These are phyloP conservation scores for Cephaloascus albidus DNA, from an alignment of 805 yeast genomes.

Conservation along the genomic window DNA sequence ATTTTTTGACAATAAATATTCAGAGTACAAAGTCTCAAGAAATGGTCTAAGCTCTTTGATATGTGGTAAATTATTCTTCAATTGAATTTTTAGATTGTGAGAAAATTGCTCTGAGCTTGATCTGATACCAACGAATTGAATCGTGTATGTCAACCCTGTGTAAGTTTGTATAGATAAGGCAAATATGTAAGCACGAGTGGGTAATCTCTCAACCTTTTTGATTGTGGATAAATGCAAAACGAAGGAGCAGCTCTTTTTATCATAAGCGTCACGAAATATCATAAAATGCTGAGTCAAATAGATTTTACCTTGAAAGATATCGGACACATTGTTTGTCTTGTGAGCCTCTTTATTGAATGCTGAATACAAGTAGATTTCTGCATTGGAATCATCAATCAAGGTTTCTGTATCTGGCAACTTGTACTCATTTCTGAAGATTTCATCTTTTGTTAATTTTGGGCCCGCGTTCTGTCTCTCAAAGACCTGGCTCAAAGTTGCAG, in stretches of 20 bases:
- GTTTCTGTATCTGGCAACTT: constrained; percentile 64
- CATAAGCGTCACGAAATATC: constrained; percentile 65
- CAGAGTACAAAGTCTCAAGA: constrained; percentile 72
- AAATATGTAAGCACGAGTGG: constrained; percentile 66
- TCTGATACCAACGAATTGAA: constrained; percentile 73
- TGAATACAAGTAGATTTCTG: constrained; percentile 34
- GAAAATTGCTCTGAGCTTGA: constrained; percentile 79
- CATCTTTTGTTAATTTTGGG: constrained; percentile 52
- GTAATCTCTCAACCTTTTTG: constrained; percentile 79
- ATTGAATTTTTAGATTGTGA: constrained; percentile 46
- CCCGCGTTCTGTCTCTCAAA: constrained; percentile 26
- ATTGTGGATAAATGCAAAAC: constrained; percentile 68
- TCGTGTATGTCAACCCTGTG: constrained; percentile 49
- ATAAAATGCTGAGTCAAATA: constrained; percentile 68
- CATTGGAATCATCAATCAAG: constrained; percentile 56
- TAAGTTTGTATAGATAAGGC: constrained; percentile 67
- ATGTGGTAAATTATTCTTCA: constrained; percentile 54
- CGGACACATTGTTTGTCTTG: constrained; percentile 5
- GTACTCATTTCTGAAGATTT: constrained; percentile 57
- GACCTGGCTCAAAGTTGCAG: constrained; percentile 34
- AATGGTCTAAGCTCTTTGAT: constrained; percentile 58
- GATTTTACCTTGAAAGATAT: constrained; percentile 49
- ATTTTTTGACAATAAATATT: constrained; percentile 61
- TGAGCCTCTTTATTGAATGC: constrained; percentile 13
- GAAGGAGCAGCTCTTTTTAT: constrained; percentile 58